Percentiles rank a stretch among this genome's conserved stretches.
Conservation (phyloP, 257 asterid genomes). For the Leptodermis oblonga region DNA sequence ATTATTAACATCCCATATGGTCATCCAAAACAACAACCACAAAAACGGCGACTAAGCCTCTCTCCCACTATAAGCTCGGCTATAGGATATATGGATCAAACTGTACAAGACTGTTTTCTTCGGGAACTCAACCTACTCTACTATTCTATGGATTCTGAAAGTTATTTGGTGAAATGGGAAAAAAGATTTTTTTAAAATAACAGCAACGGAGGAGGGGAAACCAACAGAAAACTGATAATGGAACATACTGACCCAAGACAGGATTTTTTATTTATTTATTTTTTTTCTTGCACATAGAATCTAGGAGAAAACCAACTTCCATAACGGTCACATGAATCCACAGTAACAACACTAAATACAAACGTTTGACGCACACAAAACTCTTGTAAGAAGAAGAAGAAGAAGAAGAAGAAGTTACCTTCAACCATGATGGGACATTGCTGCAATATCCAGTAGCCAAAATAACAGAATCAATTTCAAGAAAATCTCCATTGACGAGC, state of each 20-base stretch:
- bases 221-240: conserved; percentile 28
- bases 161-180: neutral
- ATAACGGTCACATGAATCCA: conserved; percentile 55
- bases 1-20: neutral
- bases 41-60: no score
- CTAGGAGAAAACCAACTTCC: conserved; percentile 62
- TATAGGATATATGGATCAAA: no score
- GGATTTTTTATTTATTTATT: no score
- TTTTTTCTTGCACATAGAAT: conserved; percentile 47
- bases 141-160: conserved; percentile 24
- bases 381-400: no score
- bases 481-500: conserved; percentile 53
- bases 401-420: no score
- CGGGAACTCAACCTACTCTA: conserved; percentile 34
- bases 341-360: neutral
- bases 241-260: conserved; percentile 25
- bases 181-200: neutral
- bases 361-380: neutral
- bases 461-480: conserved; percentile 60
- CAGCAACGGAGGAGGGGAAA: neutral
- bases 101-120: no score
- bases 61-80: no score
- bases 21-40: no score
- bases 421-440: conserved; percentile 93
- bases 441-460: conserved; percentile 89